Evolutionary conservation across 177 flowering plant species (phyloP), one percentile per base, ranked within the genome.

Genomic region (Vitis hybrid): DNA sequence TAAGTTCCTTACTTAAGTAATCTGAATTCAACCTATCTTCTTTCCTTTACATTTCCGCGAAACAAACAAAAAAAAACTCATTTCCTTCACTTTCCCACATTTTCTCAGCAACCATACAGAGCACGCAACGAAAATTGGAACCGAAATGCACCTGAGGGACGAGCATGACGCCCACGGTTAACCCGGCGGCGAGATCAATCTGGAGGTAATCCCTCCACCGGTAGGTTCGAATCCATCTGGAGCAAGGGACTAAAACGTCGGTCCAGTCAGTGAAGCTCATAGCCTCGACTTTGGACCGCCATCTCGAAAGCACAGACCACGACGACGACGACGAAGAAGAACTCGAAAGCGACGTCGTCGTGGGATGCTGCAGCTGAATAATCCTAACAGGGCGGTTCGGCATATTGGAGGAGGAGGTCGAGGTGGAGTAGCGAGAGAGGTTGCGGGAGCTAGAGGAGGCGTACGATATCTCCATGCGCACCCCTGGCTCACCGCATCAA

Each of bases 131-230:
- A 60, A 17, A 61, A 59, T 8, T 9, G 23, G 6, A 51, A 51
- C 23, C 2, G 45, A 49, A 51, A 51, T 1, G 68, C n/a, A 95
- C 99, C 98, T 96, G 98, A 34, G 98, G 99, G 11, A 93, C 98
- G 62, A 96, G 97, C 97, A 96, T 96, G 79, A 96, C 70, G 2
- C 99, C 97, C 72, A 96, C 92, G 61, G 98, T 91, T 67, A 83
- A 48, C 1, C 98, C 97, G 15, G 97, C 91, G 83, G 88, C 81
- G 77, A 95, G 88, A 82, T 95, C 99, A 51, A 75, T 12, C 80
- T 95, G 94, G 2, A 93, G 72, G 65, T 88, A 91, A 72, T 93
- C 98, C 14, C 91, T 77, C 90, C 89, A 86, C 39, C 78, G 78
- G 75, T 95, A 95, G 49, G 83, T 82, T 11, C 91, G 72, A 67